phyloP scores from a whole-genome alignment of 371 early-diverging fungal species.

The Rhizomucor miehei region DNA sequence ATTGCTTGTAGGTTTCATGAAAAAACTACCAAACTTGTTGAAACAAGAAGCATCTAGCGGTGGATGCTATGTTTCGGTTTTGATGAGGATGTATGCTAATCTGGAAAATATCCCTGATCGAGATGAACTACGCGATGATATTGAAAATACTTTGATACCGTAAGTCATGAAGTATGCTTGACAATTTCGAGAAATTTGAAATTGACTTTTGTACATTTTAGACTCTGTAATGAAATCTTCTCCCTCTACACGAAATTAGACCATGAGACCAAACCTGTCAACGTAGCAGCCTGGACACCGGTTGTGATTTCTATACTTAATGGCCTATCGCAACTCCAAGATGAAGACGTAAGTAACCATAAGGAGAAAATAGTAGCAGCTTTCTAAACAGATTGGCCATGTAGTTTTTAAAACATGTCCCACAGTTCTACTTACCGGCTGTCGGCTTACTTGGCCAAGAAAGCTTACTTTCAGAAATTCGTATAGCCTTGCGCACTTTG shows the following conservation, averaged over 20 bases:
- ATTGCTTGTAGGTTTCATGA: conserved; percentile 78
- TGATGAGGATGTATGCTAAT: conserved; percentile 54
- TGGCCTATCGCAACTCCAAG: conserved; percentile 45
- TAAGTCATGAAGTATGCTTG: conserved; percentile 18
- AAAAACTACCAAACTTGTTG: conserved; percentile 83
- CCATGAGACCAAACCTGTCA: conserved; percentile 50
- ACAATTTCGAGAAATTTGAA: not conserved
- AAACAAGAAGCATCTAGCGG: conserved; percentile 71
- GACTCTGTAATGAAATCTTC: conserved; percentile 49
- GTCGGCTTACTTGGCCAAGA: conserved; percentile 49
- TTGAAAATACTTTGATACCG: conserved; percentile 52
- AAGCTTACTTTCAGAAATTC: conserved; percentile 41
- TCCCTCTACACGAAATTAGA: conserved; percentile 46
- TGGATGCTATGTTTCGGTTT: conserved; percentile 47
- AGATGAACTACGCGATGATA: conserved; percentile 42
- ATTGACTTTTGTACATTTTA: conserved; percentile 5
- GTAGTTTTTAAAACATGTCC: conserved; percentile 44
- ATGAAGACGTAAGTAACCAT: conserved; percentile 43
- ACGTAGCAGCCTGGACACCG: conserved; percentile 57
- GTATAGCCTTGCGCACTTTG: conserved; percentile 41
- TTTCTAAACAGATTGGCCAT: not conserved
- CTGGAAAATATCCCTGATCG: conserved; percentile 47
- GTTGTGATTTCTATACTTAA: conserved; percentile 48
- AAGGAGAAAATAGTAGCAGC: too few species aligned
- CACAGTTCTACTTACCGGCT: conserved; percentile 45